phyloP scores from a whole-genome alignment of 176 grass and related monocot species.

The Secale cereale region DNA sequence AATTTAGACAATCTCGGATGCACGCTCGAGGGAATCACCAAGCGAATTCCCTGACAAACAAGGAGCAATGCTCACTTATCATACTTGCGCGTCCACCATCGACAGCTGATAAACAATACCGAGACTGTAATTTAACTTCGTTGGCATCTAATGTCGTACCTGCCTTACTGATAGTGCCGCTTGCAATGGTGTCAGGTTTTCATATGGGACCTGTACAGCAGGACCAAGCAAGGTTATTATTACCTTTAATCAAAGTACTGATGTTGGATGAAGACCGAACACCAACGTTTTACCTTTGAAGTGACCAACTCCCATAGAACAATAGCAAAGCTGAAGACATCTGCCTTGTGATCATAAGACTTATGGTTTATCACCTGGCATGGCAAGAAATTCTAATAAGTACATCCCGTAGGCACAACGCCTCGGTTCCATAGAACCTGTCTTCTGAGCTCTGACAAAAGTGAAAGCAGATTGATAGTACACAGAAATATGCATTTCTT shows the following conservation, averaged over 20 bases:
- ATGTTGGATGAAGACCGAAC: not conserved
- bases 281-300: slow-evolving; percentile 57
- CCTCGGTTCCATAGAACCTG: not conserved
- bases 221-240: not conserved
- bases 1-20: slow-evolving; percentile 53
- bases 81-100: not conserved
- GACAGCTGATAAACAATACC: not conserved
- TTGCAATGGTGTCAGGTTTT: slow-evolving; percentile 85
- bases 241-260: not conserved
- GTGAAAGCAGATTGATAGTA: not conserved
- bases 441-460: not conserved
- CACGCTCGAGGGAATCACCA: slow-evolving; percentile 44
- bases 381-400: slow-evolving; percentile 6
- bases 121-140: not conserved
- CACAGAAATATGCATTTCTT: not conserved
- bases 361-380: slow-evolving; percentile 92
- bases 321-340: slow-evolving; percentile 93
- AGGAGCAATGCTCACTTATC: not conserved
- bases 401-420: not conserved
- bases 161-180: slow-evolving; percentile 88
- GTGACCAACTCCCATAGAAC: slow-evolving; percentile 89
- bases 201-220: slow-evolving; percentile 77
- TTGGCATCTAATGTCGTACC: slow-evolving; percentile 32
- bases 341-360: slow-evolving; percentile 76
- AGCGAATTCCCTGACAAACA: slow-evolving; percentile 66